Base-by-base conservation (phyloP, 2,329 filamentous ascomycete genomes). In the Colletotrichum acutatum region DNA sequence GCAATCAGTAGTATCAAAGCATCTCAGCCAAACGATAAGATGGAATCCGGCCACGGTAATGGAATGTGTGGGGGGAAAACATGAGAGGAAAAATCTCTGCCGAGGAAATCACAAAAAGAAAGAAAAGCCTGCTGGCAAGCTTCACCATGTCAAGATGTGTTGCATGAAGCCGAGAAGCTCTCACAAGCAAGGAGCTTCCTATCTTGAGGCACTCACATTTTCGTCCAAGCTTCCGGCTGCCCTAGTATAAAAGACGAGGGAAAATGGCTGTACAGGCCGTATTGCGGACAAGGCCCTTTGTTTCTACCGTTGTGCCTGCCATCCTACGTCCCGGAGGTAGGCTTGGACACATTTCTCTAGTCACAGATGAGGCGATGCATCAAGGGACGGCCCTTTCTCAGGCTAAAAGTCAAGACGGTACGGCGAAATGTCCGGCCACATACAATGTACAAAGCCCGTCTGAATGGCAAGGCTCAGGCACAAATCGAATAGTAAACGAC, bases 161-260 rank as follows among this genome's bases (percentile, higher is more conserved):
- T 26, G 62, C 62, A 65, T 46, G 62, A 65, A 65, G 62, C 19
- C 32, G 24, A 65, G 19, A 57, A 30, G 4, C 52, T 65, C 19
- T 24, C 22, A 24, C 19, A 32, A 24, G 28, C 52, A 65, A 65
- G 62, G 62, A 57, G 24, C 32, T 56, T 16, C 62, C 52, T 37
- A 46, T 46, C 22, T 42, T 11, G 28, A 16, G 37, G 34, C 32
- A 34, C 32, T 34, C 22, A 32, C 32, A 22, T 30, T 57, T 24
- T 7, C 19, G 52, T 30, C 32, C 22, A 57, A 65, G 62, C 52
- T 57, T n/a, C 52, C 11, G 19, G 22, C 42, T 49, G 42, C 24
- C 62, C 61, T 56, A 4, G 16, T 4, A 37, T 14, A 9, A 5
- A 8, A 24, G 24, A 26, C 28, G n/a, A 49, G 42, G n/a, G 9